Evolutionary conservation across 306 rosid species (phyloP).

Genomic region (Sindora glabra): DNA sequence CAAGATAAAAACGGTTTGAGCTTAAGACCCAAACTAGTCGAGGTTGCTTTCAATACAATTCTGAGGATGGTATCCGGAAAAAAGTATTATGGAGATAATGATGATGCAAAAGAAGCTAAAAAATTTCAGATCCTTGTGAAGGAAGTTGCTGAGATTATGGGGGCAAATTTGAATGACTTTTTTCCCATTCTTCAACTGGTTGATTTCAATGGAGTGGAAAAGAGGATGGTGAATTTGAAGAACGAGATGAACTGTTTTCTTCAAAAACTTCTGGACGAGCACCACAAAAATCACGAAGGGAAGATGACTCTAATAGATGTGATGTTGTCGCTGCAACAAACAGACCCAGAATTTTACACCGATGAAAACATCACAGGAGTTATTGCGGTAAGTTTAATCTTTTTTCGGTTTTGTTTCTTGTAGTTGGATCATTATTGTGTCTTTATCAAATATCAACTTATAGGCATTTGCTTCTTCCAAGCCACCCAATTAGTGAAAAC

Average conservation of each 20-base stretch:
- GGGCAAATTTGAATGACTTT: constrained; percentile 1
- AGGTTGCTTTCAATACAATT: constrained; percentile 17
- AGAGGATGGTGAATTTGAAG: constrained; percentile 17
- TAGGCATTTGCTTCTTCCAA: too few relatives aligned
- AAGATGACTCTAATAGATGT: neutral
- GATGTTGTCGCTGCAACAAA: neutral
- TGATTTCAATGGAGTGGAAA: constrained; percentile 16
- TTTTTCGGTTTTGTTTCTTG: too few relatives aligned
- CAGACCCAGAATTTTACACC: neutral
- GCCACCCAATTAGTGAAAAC: too few relatives aligned
- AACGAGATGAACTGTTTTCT: constrained; percentile 3
- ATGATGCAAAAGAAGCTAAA: neutral
- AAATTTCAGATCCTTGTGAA: constrained; percentile 3
- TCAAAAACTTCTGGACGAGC: constrained; percentile 10
- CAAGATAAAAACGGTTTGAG: neutral
- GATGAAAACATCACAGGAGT: neutral
- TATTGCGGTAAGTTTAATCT: neutral
- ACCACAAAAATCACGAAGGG: neutral
- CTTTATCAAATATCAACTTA: too few relatives aligned
- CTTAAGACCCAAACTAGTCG: neutral
- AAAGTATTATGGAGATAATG: constrained; percentile 18
- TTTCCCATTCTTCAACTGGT: constrained; percentile 1
- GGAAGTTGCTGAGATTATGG: neutral
- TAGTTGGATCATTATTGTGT: too few relatives aligned
- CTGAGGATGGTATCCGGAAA: constrained; percentile 34